phyloP scores from a whole-genome alignment of 129 eudicot species.

The Solidago caesia region DNA sequence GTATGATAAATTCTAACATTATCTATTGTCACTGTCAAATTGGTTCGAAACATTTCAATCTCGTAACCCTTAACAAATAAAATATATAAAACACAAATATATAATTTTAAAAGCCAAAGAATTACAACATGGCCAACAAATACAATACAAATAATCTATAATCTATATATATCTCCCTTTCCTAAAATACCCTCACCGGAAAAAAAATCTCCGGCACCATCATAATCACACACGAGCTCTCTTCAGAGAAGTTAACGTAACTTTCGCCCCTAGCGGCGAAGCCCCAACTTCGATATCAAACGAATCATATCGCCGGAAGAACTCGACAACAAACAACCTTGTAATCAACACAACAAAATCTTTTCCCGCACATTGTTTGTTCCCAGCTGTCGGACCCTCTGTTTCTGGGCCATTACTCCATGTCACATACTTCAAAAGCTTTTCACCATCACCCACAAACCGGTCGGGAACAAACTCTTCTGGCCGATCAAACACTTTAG shows the following conservation, averaged over 20 bases:
- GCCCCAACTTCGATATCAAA: constrained; percentile 69
- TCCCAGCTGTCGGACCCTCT: constrained; percentile 48
- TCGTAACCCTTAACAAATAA: not conserved
- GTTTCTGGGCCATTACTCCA: constrained; percentile 95
- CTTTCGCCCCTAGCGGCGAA: constrained; percentile 62
- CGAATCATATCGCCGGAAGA: constrained; percentile 81
- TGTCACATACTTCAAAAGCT: constrained; percentile 59
- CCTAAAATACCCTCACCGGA: constrained; percentile 18
- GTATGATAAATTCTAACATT: too few relatives aligned
- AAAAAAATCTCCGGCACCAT: not conserved
- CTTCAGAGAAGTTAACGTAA: constrained; percentile 70
- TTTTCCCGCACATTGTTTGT: constrained; percentile 94
- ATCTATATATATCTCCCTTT: not conserved
- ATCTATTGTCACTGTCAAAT: too few relatives aligned
- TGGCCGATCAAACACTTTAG: constrained; percentile 63
- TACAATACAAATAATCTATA: not conserved
- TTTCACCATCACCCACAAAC: constrained; percentile 76
- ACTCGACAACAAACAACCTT: constrained; percentile 65
- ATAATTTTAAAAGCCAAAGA: not conserved
- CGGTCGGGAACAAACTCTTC: constrained; percentile 86
- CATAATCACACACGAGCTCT: constrained; percentile 49
- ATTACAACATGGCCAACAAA: not conserved
- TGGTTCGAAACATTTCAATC: too few relatives aligned
- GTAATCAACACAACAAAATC: constrained; percentile 79
- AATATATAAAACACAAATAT: not conserved